Evolutionary conservation across 23 red algal genomes (phyloP).

Genomic region (Gracilaria gracilis): DNA sequence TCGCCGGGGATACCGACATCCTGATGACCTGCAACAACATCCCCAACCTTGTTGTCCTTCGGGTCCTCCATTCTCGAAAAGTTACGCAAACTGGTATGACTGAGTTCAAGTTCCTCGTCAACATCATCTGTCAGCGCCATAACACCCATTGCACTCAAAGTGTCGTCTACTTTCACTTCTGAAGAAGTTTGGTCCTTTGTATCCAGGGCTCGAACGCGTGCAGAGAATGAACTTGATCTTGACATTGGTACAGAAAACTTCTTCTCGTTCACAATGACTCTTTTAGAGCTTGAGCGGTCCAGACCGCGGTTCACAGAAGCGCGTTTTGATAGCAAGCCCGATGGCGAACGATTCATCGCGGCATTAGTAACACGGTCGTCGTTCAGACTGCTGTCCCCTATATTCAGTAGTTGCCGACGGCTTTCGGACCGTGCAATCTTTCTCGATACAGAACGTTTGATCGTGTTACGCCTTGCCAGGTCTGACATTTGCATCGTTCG

Average conservation of each 20-base stretch:
- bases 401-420: conserved; percentile 41
- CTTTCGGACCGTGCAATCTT: conserved; percentile 71
- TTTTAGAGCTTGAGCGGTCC: conserved; percentile 1
- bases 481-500: conserved; percentile 17
- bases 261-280: not conserved
- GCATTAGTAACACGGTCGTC: not conserved
- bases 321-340: not conserved
- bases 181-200: not conserved
- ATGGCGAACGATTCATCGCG: conserved; percentile 8
- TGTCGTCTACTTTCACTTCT: not conserved
- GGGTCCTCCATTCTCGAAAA: not conserved
- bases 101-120: conserved; percentile 14
- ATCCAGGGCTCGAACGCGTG: not conserved
- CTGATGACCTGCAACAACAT: not conserved
- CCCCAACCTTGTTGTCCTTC: not conserved
- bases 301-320: not conserved
- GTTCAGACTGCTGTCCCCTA: conserved; percentile 24
- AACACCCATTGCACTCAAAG: conserved; percentile 27
- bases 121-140: conserved; percentile 13
- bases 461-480: conserved; percentile 39
- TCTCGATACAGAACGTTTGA: conserved; percentile 63
- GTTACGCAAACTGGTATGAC: not conserved
- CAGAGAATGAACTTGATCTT: conserved; percentile 27
- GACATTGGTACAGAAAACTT: conserved; percentile 25
- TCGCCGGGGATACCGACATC: not conserved